phyloP scores from a whole-genome alignment of 345 rosid genomes.

The Syzygium jambos region DNA sequence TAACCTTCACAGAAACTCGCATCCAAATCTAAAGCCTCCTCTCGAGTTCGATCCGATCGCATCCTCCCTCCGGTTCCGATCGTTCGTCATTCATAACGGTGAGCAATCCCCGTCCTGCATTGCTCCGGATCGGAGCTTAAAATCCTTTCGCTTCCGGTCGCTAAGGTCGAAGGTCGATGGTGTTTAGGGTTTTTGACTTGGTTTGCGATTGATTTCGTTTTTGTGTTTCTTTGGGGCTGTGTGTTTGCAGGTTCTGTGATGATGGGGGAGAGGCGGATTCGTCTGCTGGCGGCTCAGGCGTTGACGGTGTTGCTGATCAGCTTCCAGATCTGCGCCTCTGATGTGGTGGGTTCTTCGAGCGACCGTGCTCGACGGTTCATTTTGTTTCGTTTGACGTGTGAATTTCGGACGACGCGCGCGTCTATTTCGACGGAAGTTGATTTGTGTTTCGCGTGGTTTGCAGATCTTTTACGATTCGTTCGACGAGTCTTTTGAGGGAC shows the following conservation, averaged over 20 bases:
- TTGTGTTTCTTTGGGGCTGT: neutral
- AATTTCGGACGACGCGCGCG: neutral
- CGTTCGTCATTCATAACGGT: neutral
- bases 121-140: neutral
- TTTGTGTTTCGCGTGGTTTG: neutral
- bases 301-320: conserved; percentile 1
- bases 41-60: neutral
- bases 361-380: neutral
- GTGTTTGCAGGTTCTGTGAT: neutral
- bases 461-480: conserved; percentile 26
- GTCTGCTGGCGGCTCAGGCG: neutral
- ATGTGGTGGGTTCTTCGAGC: neutral
- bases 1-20: neutral
- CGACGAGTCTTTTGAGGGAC: conserved; percentile 19
- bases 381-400: neutral
- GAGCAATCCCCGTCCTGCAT: neutral
- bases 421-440: neutral
- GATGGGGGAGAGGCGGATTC: conserved; percentile 4
- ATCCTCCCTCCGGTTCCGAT: neutral
- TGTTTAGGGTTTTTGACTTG: neutral
- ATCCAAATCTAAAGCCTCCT: neutral
- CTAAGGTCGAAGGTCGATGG: neutral
- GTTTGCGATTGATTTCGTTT: neutral
- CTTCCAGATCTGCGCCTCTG: conserved; percentile 11
- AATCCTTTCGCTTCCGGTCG: neutral